Evolutionary conservation across 1,284 basidiomycete species (phyloP).

Genomic region (Inonotus obliquus): DNA sequence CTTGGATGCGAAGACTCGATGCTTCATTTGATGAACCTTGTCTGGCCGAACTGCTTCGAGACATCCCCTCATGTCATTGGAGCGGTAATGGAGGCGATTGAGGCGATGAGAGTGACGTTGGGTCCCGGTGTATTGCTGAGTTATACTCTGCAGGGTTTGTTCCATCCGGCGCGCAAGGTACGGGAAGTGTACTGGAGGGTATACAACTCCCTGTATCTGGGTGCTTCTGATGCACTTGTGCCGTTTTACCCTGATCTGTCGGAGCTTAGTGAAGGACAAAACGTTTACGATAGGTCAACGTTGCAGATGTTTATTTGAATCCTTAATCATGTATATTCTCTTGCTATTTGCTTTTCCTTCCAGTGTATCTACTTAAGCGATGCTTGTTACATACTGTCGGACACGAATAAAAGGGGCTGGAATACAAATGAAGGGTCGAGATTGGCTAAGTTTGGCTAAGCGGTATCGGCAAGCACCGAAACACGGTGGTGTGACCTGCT

Average conservation of each 20-base stretch:
- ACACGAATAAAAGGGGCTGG: conserved; percentile 2
- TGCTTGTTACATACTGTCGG: neutral
- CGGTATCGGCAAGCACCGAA: neutral
- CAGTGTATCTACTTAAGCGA: conserved; percentile 4
- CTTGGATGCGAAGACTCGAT: conserved; percentile 97
- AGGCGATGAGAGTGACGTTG: conserved; percentile 93
- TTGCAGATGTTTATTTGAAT: conserved; percentile 74
- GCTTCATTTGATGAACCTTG: conserved; percentile 95
- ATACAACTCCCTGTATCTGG: conserved; percentile 89
- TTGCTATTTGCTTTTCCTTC: conserved; percentile 1
- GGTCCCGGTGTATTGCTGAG: conserved; percentile 91
- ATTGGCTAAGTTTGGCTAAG: neutral
- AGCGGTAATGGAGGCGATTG: conserved; percentile 93
- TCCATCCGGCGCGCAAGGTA: conserved; percentile 95
- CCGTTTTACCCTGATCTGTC: conserved; percentile 92
- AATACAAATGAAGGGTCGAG: conserved; percentile 2
- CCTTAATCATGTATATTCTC: conserved; percentile 18
- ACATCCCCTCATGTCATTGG: conserved; percentile 98
- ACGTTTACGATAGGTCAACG: conserved; percentile 82
- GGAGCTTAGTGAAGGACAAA: conserved; percentile 83
- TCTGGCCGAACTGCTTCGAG: conserved; percentile 99
- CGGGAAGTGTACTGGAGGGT: conserved; percentile 92
- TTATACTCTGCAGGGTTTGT: conserved; percentile 89
- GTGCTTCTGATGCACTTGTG: conserved; percentile 85
- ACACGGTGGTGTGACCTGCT: conserved; percentile 17